phyloP scores from a whole-genome alignment of 2,329 filamentous ascomycete species.

The Colletotrichum zoysiae region DNA sequence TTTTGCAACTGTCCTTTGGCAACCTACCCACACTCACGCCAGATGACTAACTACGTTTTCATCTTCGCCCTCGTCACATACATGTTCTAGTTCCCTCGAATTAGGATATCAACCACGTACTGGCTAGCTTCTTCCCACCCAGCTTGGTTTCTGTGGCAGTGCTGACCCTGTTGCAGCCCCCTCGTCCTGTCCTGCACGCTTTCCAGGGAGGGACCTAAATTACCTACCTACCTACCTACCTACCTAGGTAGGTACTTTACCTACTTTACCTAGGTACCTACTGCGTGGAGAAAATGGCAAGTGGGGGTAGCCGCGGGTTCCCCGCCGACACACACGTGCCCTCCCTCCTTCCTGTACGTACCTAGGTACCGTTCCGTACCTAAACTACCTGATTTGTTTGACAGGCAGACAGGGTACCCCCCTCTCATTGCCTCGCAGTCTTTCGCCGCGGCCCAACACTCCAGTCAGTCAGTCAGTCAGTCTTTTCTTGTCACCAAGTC shows the following conservation, averaged over 20 bases:
- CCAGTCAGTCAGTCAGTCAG: too few species aligned
- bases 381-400: too few species aligned
- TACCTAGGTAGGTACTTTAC: too few species aligned
- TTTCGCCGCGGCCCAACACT: neutral
- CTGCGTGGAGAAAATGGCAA: conserved; percentile 10
- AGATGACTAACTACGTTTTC: neutral
- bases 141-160: conserved; percentile 27
- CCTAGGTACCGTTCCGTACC: too few species aligned
- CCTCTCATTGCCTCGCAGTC: neutral
- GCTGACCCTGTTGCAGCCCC: conserved; percentile 12
- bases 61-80: neutral
- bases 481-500: neutral
- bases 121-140: neutral
- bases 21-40: neutral
- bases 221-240: too few species aligned
- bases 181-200: neutral
- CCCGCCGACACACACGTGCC: conserved; percentile 30
- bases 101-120: conserved; percentile 7
- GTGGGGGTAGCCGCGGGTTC: conserved; percentile 13
- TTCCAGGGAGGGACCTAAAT: too few species aligned
- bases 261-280: too few species aligned
- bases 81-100: conserved; percentile 13
- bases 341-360: neutral
- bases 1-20: neutral
- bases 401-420: neutral